Percentiles rank a stretch among this genome's conserved stretches.
These are phyloP conservation scores for Rubia peregrina DNA, from an alignment of 305 asterid species.

Conservation along the genomic window DNA sequence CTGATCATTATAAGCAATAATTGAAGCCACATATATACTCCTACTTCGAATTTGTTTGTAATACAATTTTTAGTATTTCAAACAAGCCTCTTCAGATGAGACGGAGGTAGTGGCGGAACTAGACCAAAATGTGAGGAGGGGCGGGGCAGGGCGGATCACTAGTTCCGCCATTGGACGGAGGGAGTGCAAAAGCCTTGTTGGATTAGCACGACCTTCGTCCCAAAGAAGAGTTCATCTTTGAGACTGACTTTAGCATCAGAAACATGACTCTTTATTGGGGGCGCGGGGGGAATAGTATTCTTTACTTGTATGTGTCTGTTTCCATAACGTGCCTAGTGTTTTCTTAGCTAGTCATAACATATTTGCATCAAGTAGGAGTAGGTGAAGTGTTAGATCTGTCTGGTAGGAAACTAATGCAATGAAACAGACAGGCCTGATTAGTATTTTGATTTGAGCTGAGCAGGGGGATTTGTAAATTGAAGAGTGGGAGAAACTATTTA, in stretches of 20 bases:
- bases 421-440: slow-evolving; percentile 11
- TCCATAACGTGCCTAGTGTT: not conserved
- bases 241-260: not conserved
- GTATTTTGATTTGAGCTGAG: slow-evolving; percentile 10
- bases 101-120: no score
- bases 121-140: no score
- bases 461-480: slow-evolving; percentile 10
- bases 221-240: not conserved
- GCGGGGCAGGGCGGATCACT: no score
- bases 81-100: not conserved
- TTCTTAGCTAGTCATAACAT: not conserved
- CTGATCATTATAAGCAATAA: not conserved
- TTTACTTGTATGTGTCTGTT: not conserved
- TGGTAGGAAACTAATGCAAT: slow-evolving; percentile 12
- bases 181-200: not conserved
- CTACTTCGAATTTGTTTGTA: not conserved
- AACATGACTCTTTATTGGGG: not conserved
- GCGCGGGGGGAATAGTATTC: not conserved
- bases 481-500: not conserved
- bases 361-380: not conserved
- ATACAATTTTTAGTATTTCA: not conserved
- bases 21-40: not conserved
- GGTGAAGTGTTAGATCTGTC: slow-evolving; percentile 17
- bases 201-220: not conserved
- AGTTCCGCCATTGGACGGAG: no score